Conservation (phyloP, 768 basidiomycete species). For the Auriscalpium vulgare region DNA sequence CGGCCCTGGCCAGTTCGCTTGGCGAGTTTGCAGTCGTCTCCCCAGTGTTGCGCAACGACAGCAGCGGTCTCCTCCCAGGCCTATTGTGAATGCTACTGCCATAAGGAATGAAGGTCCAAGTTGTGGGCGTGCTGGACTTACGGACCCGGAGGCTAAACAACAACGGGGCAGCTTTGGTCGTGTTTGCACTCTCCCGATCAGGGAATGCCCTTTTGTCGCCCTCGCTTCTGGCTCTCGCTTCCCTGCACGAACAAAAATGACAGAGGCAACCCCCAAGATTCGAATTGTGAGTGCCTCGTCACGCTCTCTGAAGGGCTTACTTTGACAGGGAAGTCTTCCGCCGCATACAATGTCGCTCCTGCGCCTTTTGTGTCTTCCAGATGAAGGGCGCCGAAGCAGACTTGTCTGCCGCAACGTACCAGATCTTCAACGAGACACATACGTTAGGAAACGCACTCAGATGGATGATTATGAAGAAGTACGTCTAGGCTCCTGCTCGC, state of each 20-base stretch:
- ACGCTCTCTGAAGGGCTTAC: background rate
- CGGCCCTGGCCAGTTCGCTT: background rate
- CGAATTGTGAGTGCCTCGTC: slow-evolving; percentile 8
- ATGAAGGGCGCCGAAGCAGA: slow-evolving; percentile 78
- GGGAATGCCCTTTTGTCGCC: too few relatives aligned
- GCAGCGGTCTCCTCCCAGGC: background rate
- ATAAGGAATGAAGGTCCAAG: background rate
- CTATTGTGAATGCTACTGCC: background rate
- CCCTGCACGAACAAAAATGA: background rate
- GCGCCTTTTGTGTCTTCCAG: slow-evolving; percentile 30
- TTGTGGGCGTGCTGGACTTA: background rate
- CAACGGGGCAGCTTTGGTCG: too few relatives aligned
- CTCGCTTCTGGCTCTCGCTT: background rate
- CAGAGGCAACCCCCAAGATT: slow-evolving; percentile 7
- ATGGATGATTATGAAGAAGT: slow-evolving; percentile 99
- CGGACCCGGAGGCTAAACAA: too few relatives aligned
- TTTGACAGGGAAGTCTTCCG: background rate
- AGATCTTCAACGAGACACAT: slow-evolving; percentile 89
- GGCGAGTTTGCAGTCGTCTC: background rate
- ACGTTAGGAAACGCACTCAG: slow-evolving; percentile 91
- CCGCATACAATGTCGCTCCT: background rate
- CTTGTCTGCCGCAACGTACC: slow-evolving; percentile 84
- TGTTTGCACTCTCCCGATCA: too few relatives aligned
- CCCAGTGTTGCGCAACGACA: background rate
- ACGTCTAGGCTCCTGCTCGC: slow-evolving; percentile 3